Conservation (phyloP, 306 rosid genomes). For the Adenanthera pavonina region DNA sequence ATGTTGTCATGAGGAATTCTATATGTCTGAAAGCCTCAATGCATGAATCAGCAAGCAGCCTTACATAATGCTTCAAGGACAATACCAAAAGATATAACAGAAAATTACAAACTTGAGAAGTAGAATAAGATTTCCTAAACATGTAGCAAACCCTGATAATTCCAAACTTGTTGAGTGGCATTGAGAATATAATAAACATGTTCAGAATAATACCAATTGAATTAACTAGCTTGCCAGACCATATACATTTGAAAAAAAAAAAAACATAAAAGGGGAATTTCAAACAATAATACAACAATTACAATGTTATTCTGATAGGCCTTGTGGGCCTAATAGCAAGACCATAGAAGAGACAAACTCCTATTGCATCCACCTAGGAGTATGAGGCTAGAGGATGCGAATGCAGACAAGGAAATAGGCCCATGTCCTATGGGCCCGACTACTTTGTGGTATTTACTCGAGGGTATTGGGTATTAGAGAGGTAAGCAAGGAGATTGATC, state of each 20-base stretch:
- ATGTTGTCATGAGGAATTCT: background rate
- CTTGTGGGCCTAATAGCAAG: no score
- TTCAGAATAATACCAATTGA: background rate
- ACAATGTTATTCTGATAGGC: background rate
- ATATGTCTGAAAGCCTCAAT: background rate
- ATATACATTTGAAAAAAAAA: conserved; percentile 20
- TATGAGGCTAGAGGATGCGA: no score
- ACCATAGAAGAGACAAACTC: no score
- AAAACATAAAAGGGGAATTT: background rate
- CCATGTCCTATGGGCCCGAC: no score
- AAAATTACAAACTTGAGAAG: background rate
- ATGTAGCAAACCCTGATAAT: background rate
- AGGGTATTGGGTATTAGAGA: no score
- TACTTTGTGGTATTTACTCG: no score
- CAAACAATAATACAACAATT: background rate
- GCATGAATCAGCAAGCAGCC: conserved; percentile 4
- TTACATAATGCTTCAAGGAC: background rate
- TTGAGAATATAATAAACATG: background rate
- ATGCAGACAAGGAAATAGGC: no score
- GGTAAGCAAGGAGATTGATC: no score
- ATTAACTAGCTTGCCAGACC: background rate
- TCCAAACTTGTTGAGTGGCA: background rate
- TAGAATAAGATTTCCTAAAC: background rate
- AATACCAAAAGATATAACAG: background rate
- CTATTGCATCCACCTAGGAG: no score